Evolutionary conservation across 768 basidiomycete genomes (phyloP), one percentile per base, ranked within the genome.

Genomic region (Termitomyces heimii): DNA sequence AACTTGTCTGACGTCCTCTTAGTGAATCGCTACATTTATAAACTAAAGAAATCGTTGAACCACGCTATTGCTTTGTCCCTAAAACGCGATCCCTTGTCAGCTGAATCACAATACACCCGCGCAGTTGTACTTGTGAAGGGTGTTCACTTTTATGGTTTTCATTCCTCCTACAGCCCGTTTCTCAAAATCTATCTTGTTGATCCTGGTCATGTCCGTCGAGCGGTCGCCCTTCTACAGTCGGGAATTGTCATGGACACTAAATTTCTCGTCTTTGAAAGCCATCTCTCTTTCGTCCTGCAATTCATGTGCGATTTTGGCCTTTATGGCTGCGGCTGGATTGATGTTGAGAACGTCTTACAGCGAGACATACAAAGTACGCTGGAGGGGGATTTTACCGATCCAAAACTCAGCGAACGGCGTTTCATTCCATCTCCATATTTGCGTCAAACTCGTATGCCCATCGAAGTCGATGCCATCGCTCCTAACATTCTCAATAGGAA

Each of bases 251-350:
- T 97, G 84, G 77, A 80, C 31, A 88, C 84, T 26, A 82, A 82
- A 29, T 94, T 91, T 71, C 77, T 79, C 47, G 81, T 92, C 12
- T 97, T 85, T 69, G 97, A 98, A 71, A 90, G 86, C 60, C 96
- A 99, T 73, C 77, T 98, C 67, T 88, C 85, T 66, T 97, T 84
- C 69, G 72, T 84, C 26, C 77, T 98, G 35, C 95, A 98, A 72
- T 97, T 98, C 73, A 80, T 98, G 82, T 88, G 87, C 69, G 96
- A 99, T 73, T 94, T 91, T 67, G 93, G 92, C 56, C 77, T 98
- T 26, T 96, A 94, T 64, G 96, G 96, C 2, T 98, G 95, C 69
- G 94, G 92, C 1, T 91, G 87, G 82, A 76, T 98, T 45, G 85
- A 96, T 56, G 71, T 96, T 3, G 77, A 76, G 44, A 77, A 86